phyloP scores from a whole-genome alignment of 805 yeast species.

The Barnettozyma botsteinii region DNA sequence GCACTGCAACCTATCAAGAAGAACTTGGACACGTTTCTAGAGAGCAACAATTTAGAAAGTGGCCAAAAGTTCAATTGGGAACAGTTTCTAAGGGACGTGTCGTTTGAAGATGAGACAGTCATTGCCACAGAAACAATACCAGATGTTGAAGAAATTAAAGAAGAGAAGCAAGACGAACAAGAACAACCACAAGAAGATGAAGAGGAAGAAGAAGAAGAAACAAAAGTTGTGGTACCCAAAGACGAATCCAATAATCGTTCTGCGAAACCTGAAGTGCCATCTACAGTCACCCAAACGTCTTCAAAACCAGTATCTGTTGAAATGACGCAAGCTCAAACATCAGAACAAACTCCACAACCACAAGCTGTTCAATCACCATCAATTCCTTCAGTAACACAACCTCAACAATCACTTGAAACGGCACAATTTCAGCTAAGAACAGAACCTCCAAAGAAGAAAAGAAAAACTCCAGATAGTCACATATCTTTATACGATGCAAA shows the following conservation, averaged over 20 bases:
- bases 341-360: neutral
- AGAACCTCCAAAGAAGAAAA: constrained; percentile 11
- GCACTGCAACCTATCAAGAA: constrained; percentile 33
- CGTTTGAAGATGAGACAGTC: constrained; percentile 1
- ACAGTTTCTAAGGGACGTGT: constrained; percentile 17
- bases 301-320: neutral
- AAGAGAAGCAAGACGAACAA: neutral
- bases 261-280: neutral
- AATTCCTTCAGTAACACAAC: neutral
- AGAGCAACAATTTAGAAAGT: constrained; percentile 46
- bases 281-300: too few relatives aligned
- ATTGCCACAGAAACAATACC: neutral
- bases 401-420: neutral
- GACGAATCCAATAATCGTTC: neutral
- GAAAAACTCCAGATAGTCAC: constrained; percentile 12
- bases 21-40: constrained; percentile 40
- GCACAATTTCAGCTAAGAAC: neutral
- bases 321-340: neutral
- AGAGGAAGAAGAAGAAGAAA: neutral
- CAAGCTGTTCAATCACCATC: neutral
- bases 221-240: neutral
- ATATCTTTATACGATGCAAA: constrained; percentile 27
- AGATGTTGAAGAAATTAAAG: neutral
- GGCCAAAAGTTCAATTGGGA: constrained; percentile 34
- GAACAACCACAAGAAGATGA: neutral